Conservation (phyloP, 1,284 basidiomycete species). For the Ceratobasidium sp. region DNA sequence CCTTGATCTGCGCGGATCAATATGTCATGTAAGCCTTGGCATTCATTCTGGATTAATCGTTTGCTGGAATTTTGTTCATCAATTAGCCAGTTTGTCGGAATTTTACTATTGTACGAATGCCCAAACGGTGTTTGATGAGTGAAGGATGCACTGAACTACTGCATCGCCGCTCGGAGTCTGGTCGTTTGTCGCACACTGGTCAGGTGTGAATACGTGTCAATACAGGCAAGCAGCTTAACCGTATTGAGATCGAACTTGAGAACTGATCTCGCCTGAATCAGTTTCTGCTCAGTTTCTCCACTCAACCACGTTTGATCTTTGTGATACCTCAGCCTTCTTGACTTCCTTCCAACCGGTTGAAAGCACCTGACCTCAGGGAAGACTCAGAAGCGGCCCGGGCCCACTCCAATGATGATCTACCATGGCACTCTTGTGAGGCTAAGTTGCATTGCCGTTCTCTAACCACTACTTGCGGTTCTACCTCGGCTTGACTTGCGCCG, state of each 20-base stretch:
- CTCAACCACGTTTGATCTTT: neutral
- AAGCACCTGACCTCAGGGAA: slow-evolving; percentile 8
- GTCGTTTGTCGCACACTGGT: neutral
- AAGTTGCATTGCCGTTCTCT: neutral
- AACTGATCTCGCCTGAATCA: neutral
- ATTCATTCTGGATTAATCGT: neutral
- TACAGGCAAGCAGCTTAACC: neutral
- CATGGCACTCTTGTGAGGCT: neutral
- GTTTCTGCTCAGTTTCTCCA: slow-evolving; percentile 2
- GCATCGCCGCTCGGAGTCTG: too few relatives aligned
- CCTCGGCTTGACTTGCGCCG: neutral
- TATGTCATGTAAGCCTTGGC: neutral
- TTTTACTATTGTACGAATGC: neutral
- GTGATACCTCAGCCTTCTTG: neutral
- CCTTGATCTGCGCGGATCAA: neutral
- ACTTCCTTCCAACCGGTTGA: neutral
- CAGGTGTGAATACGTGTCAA: neutral
- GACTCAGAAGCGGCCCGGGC: neutral
- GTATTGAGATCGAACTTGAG: slow-evolving; percentile 2
- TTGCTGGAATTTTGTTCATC: neutral
- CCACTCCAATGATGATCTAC: neutral
- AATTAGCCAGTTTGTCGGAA: neutral
- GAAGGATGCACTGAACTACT: too few relatives aligned
- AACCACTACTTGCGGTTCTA: neutral
- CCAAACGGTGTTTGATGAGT: neutral